These are phyloP conservation scores for Luvunga scandens DNA, from an alignment of 345 rosid species.

Conservation along the genomic window DNA sequence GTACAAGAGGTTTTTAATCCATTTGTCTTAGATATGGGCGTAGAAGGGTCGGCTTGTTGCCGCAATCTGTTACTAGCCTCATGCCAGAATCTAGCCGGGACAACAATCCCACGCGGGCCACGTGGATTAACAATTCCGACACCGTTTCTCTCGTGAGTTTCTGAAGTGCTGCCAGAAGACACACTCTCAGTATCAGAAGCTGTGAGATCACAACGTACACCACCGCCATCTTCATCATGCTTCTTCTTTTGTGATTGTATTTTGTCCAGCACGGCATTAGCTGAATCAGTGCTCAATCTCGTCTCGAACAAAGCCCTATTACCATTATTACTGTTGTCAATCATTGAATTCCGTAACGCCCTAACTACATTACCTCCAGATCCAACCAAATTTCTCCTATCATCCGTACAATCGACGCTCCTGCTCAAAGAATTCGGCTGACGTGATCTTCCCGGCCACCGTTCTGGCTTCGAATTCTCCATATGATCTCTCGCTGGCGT, in stretches of 20 bases:
- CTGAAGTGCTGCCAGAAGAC: conserved; percentile 74
- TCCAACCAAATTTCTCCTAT: conserved; percentile 45
- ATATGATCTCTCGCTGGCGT: conserved; percentile 47
- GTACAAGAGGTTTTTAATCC: conserved; percentile 34
- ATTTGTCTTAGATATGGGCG: conserved; percentile 35
- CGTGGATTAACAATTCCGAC: conserved; percentile 19
- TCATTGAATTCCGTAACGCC: conserved; percentile 53
- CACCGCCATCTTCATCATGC: conserved; percentile 18
- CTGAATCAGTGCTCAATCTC: conserved; percentile 52
- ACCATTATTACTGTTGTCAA: conserved; percentile 23
- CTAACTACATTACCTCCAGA: conserved; percentile 55
- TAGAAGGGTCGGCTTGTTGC: conserved; percentile 42
- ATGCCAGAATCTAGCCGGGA: conserved; percentile 58
- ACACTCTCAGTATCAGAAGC: conserved; percentile 86
- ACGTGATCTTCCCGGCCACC: conserved; percentile 74
- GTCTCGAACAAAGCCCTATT: conserved; percentile 49
- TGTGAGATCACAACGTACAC: conserved; percentile 30
- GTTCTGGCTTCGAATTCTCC: conserved; percentile 56
- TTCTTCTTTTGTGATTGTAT: conserved; percentile 15
- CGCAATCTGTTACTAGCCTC: conserved; percentile 44
- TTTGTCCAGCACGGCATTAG: conserved; percentile 36
- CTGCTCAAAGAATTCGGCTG: conserved; percentile 48
- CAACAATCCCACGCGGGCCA: conserved; percentile 37
- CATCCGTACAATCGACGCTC: conserved; percentile 61
- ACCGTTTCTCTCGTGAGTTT: conserved; percentile 29